Evolutionary conservation across 208 protist genomes (phyloP).

Genomic region (Porcisia deanei): DNA sequence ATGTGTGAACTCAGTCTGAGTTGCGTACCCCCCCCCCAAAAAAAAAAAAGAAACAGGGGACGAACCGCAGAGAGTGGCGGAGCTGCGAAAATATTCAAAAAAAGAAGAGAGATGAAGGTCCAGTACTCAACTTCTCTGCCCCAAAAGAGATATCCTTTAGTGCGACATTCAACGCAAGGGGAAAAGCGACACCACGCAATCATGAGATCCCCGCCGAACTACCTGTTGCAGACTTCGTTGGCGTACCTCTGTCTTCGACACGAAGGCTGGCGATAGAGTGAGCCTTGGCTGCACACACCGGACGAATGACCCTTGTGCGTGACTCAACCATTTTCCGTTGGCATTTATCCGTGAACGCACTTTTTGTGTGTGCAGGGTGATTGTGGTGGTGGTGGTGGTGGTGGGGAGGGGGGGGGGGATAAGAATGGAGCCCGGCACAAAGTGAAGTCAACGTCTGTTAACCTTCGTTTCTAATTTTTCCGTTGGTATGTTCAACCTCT

Average conservation of each 20-base stretch:
- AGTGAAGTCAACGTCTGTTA: not conserved
- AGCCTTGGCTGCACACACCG: not conserved
- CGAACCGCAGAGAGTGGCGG: too few species aligned
- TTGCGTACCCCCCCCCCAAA: not conserved
- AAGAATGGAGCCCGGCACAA: not conserved
- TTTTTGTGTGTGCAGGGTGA: not conserved
- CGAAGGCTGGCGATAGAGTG: not conserved
- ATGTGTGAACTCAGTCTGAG: too few species aligned
- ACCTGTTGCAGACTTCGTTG: not conserved
- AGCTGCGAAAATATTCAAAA: not conserved
- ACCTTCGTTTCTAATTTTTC: not conserved
- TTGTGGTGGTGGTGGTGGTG: too few species aligned
- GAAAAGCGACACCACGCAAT: not conserved
- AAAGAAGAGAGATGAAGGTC: too few species aligned
- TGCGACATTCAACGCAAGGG: not conserved
- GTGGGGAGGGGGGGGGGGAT: not conserved
- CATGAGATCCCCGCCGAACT: not conserved
- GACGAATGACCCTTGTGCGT: not conserved
- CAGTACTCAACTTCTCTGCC: too few species aligned
- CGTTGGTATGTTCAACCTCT: not conserved
- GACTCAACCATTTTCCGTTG: not conserved
- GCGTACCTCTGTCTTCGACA: not conserved
- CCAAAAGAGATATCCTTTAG: not conserved
- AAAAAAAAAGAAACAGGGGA: not conserved
- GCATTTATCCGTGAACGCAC: not conserved